Conservation (phyloP, 1,284 basidiomycete species). For the Stereum hirsutum region DNA sequence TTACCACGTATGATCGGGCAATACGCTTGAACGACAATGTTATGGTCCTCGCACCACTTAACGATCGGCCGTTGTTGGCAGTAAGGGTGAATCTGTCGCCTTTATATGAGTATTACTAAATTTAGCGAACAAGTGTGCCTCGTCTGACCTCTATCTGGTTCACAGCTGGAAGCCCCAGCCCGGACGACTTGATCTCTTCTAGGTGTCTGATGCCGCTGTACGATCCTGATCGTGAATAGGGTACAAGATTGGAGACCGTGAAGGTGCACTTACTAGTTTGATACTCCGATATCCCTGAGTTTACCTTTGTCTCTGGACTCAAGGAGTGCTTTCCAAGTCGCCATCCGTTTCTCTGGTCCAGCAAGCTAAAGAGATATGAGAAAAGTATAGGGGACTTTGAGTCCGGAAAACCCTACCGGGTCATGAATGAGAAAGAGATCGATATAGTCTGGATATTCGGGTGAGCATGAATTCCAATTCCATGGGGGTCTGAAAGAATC, state of each 20-base stretch:
- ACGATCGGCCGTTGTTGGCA: slow-evolving; percentile 44
- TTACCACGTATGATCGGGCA: slow-evolving; percentile 40
- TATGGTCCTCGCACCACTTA: slow-evolving; percentile 32
- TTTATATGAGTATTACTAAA: not conserved
- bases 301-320: slow-evolving; percentile 36
- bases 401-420: no score
- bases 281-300: slow-evolving; percentile 43
- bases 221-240: not conserved
- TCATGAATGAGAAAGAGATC: slow-evolving; percentile 51
- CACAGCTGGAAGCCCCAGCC: slow-evolving; percentile 33
- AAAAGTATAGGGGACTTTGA: no score
- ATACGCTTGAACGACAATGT: slow-evolving; percentile 43
- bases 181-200: slow-evolving; percentile 31
- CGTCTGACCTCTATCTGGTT: slow-evolving; percentile 13
- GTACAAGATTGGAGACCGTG: not conserved
- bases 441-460: slow-evolving; percentile 27
- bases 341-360: slow-evolving; percentile 28
- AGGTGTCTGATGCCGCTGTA: slow-evolving; percentile 38
- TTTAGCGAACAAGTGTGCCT: not conserved
- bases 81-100: slow-evolving; percentile 37
- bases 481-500: slow-evolving; percentile 2
- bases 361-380: no score
- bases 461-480: not conserved
- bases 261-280: slow-evolving; percentile 36
- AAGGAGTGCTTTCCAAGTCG: slow-evolving; percentile 31